These are phyloP conservation scores for Fraxinus latifolia DNA, from an alignment of 305 asterid species.

Conservation along the genomic window DNA sequence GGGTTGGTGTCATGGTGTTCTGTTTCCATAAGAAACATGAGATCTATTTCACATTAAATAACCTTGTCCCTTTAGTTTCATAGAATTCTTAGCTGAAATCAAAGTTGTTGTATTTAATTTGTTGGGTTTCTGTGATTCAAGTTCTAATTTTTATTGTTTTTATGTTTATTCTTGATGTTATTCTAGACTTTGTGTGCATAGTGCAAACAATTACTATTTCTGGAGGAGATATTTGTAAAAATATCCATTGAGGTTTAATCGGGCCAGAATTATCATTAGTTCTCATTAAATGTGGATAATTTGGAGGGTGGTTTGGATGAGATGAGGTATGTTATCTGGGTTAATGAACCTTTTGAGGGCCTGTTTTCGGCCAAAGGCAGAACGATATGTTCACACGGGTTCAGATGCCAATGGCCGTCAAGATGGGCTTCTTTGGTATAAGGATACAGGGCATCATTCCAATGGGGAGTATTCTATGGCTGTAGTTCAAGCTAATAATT, in stretches of 20 bases:
- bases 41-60: conserved; percentile 32
- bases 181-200: conserved; percentile 23
- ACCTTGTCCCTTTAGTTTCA: conserved; percentile 5
- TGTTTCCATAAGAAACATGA: conserved; percentile 26
- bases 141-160: conserved; percentile 16
- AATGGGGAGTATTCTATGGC: conserved; percentile 82
- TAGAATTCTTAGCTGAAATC: conserved; percentile 2
- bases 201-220: conserved; percentile 9
- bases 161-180: conserved; percentile 14
- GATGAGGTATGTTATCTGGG: conserved; percentile 98
- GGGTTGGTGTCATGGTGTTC: conserved; percentile 22
- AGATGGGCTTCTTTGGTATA: conserved; percentile 64
- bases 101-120: background rate
- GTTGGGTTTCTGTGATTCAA: conserved; percentile 4
- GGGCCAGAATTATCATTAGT: conserved; percentile 19
- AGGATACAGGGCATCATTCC: conserved; percentile 67
- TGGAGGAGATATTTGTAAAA: conserved; percentile 20
- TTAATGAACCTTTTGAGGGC: conserved; percentile 84
- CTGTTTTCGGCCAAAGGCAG: conserved; percentile 81
- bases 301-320: conserved; percentile 68
- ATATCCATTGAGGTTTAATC: conserved; percentile 15
- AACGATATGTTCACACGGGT: conserved; percentile 44
- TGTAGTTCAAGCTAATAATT: conserved; percentile 71
- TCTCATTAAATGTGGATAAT: conserved; percentile 50
- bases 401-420: conserved; percentile 66